Conservation (phyloP, 441 rosid genomes). For the Capsella rubella region DNA sequence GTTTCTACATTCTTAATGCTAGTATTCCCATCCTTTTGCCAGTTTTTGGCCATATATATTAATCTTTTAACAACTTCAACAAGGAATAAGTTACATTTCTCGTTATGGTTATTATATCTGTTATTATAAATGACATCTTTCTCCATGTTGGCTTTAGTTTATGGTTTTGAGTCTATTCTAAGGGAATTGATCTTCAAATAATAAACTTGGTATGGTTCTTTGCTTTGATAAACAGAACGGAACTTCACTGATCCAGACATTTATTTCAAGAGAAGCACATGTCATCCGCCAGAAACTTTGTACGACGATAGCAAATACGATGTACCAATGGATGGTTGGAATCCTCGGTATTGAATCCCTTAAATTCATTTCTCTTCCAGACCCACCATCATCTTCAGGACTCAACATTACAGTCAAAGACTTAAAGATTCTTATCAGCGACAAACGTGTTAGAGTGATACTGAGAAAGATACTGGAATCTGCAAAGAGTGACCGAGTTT, state of each 20-base stretch:
- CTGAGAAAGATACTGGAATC: slow-evolving; percentile 59
- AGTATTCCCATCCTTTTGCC: slow-evolving; percentile 1
- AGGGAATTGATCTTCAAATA: neutral
- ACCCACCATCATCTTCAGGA: slow-evolving; percentile 49
- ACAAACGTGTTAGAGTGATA: slow-evolving; percentile 75
- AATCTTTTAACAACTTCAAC: slow-evolving; percentile 8
- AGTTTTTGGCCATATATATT: neutral
- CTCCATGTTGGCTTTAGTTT: neutral
- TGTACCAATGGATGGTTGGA: slow-evolving; percentile 66
- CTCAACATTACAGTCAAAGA: slow-evolving; percentile 50
- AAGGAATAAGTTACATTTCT: neutral
- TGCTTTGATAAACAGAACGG: slow-evolving; percentile 72
- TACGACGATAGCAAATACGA: slow-evolving; percentile 58
- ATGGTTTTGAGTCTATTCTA: neutral
- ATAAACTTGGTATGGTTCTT: slow-evolving; percentile 24
- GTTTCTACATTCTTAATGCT: slow-evolving; percentile 44
- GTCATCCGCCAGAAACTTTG: slow-evolving; percentile 68
- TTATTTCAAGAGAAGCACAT: slow-evolving; percentile 77
- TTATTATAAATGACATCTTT: neutral
- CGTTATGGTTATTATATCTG: neutral
- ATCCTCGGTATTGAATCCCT: slow-evolving; percentile 45
- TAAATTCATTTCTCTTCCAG: slow-evolving; percentile 45
- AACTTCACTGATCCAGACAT: slow-evolving; percentile 69
- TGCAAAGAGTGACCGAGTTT: slow-evolving; percentile 57
- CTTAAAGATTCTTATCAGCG: slow-evolving; percentile 54